These are phyloP conservation scores for Fusarium longipes DNA, from an alignment of 2,329 filamentous ascomycete genomes.

Conservation along the genomic window DNA sequence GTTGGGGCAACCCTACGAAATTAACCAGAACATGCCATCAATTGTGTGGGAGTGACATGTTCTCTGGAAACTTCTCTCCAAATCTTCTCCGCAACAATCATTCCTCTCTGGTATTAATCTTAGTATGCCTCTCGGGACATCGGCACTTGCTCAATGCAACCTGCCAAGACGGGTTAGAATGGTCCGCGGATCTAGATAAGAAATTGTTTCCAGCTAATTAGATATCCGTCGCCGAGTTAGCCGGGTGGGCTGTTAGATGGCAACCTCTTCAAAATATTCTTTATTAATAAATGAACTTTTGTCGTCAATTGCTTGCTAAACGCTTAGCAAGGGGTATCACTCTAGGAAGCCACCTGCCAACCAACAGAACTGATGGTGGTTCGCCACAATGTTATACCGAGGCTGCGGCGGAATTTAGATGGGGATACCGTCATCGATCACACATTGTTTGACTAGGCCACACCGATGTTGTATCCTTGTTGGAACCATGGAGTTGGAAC, in stretches of 20 bases:
- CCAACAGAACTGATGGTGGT: not conserved
- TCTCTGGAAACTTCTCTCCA: not conserved
- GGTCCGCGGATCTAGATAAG: constrained; percentile 7
- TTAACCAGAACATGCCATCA: not conserved
- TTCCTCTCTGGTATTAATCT: not conserved
- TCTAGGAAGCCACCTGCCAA: not conserved
- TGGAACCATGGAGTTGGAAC: constrained; percentile 3
- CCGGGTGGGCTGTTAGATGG: not conserved
- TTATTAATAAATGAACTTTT: not conserved
- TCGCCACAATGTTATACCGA: not conserved
- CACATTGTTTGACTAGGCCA: not conserved
- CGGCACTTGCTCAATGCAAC: constrained; percentile 5
- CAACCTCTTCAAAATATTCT: not conserved
- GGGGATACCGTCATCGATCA: not conserved
- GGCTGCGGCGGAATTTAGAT: not conserved
- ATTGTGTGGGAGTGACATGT: constrained; percentile 18
- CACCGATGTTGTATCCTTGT: not conserved
- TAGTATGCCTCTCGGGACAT: not conserved
- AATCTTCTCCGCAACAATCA: constrained; percentile 8
- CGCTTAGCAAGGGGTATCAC: not conserved
- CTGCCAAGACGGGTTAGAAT: constrained; percentile 14
- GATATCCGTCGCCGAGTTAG: constrained; percentile 18
- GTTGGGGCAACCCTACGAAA: not conserved
- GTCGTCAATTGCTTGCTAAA: not conserved
- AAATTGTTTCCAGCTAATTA: not conserved